Conservation (phyloP, 2,329 filamentous ascomycete genomes). For the Neopestalotiopsis clavispora region DNA sequence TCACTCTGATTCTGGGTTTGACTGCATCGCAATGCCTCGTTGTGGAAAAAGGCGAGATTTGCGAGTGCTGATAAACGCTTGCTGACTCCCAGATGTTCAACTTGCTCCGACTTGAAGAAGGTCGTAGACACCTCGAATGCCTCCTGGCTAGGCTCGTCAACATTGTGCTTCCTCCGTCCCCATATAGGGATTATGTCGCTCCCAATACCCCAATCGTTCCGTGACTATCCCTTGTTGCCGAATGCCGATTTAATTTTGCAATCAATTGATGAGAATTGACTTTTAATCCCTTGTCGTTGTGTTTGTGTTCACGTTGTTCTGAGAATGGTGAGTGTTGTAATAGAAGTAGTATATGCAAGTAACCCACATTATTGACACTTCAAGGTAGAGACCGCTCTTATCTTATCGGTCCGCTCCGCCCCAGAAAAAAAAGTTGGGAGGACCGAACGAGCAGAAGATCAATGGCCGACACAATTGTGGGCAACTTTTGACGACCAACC, state of each 20-base stretch:
- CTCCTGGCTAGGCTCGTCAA: not conserved
- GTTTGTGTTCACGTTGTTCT: not conserved
- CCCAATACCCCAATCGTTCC: not conserved
- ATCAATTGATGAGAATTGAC: not conserved
- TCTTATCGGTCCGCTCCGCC: constrained; percentile 28
- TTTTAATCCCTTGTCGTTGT: not conserved
- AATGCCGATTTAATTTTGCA: too few species aligned
- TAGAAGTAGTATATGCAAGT: not conserved
- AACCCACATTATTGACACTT: not conserved
- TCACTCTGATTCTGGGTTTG: not conserved
- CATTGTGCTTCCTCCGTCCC: not conserved
- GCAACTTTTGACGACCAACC: not conserved
- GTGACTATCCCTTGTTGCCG: too few species aligned
- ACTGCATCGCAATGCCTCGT: not conserved
- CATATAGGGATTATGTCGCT: not conserved
- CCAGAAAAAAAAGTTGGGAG: constrained; percentile 28
- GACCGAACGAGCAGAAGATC: constrained; percentile 5
- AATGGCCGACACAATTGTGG: not conserved
- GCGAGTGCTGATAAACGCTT: not conserved
- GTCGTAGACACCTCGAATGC: not conserved
- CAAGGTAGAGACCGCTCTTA: constrained; percentile 12
- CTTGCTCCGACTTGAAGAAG: not conserved
- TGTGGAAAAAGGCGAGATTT: not conserved
- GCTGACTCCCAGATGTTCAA: not conserved
- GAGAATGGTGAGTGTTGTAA: not conserved